Conservation (phyloP, 106 monocot genomes). For the Dioscorea dumetorum region DNA sequence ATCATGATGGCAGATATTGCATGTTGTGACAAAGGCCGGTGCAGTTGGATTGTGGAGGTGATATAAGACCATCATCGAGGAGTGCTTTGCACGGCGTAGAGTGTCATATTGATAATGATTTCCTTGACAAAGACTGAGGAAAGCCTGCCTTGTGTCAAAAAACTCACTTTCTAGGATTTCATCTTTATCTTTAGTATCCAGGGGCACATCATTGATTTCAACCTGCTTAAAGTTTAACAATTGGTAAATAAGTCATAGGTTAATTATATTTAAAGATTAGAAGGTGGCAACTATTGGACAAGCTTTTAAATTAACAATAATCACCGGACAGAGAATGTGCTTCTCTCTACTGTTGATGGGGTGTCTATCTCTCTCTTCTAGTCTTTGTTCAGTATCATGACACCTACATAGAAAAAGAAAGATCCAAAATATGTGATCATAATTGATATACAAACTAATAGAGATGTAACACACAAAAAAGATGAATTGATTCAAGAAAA, state of each 20-base stretch:
- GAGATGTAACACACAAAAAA: too few species aligned
- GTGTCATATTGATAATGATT: constrained; percentile 98
- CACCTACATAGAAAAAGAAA: constrained; percentile 37
- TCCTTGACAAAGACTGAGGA: constrained; percentile 91
- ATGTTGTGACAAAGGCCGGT: constrained; percentile 87
- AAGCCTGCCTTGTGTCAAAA: constrained; percentile 91
- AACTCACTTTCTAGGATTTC: constrained; percentile 93
- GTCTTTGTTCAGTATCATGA: constrained; percentile 61
- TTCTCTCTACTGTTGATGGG: constrained; percentile 57
- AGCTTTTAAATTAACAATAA: constrained; percentile 1
- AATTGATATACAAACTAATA: too few species aligned
- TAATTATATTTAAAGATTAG: not conserved
- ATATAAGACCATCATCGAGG: constrained; percentile 95
- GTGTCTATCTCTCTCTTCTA: constrained; percentile 79
- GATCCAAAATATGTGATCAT: too few species aligned
- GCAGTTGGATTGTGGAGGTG: constrained; percentile 97
- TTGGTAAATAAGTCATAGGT: not conserved
- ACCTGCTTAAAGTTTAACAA: constrained; percentile 35
- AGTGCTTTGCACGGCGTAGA: constrained; percentile 92
- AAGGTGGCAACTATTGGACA: too few species aligned
- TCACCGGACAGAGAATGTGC: constrained; percentile 61
- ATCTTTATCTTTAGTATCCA: constrained; percentile 85
- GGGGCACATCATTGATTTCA: constrained; percentile 53
- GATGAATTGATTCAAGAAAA: too few species aligned
- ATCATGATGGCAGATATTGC: constrained; percentile 67